A percentile compares a stretch with the other conserved stretches of the same genome.
phyloP scores from a whole-genome alignment of 1,284 basidiomycete genomes.

The Marasmius fiardii region DNA sequence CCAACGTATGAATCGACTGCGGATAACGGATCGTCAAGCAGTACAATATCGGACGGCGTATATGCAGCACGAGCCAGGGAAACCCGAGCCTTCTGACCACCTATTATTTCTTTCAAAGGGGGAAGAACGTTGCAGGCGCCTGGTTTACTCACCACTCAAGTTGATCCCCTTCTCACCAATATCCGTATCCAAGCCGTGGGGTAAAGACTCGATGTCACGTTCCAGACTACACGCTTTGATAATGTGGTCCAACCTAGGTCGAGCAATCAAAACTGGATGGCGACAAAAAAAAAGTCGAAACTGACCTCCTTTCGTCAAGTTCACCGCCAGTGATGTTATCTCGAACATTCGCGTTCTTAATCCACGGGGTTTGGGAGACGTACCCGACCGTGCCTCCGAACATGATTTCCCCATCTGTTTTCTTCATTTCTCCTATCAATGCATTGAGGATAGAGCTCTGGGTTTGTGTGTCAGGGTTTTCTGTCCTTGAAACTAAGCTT shows the following conservation, averaged over 20 bases:
- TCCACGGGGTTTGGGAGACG: conserved; percentile 62
- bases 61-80: conserved; percentile 66
- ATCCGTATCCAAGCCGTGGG: conserved; percentile 53
- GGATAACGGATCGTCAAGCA: conserved; percentile 50
- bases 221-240: conserved; percentile 46
- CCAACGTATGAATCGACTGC: conserved; percentile 55
- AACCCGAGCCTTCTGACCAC: conserved; percentile 53
- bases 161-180: conserved; percentile 68
- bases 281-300: conserved; percentile 15
- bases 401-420: conserved; percentile 37
- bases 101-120: conserved; percentile 12
- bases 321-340: conserved; percentile 47
- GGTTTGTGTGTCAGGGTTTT: background rate
- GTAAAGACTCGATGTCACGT: conserved; percentile 48
- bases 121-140: background rate
- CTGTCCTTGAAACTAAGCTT: background rate
- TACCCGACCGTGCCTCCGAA: conserved; percentile 55
- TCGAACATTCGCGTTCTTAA: conserved; percentile 57
- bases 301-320: conserved; percentile 35
- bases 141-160: conserved; percentile 14
- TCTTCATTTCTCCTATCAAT: conserved; percentile 62
- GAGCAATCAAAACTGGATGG: background rate
- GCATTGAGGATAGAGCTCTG: conserved; percentile 45
- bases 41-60: conserved; percentile 53
- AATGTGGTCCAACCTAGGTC: conserved; percentile 10